Evolutionary conservation across 1,284 basidiomycete genomes (phyloP).

Genomic region (Cutaneotrichosporon sp.): DNA sequence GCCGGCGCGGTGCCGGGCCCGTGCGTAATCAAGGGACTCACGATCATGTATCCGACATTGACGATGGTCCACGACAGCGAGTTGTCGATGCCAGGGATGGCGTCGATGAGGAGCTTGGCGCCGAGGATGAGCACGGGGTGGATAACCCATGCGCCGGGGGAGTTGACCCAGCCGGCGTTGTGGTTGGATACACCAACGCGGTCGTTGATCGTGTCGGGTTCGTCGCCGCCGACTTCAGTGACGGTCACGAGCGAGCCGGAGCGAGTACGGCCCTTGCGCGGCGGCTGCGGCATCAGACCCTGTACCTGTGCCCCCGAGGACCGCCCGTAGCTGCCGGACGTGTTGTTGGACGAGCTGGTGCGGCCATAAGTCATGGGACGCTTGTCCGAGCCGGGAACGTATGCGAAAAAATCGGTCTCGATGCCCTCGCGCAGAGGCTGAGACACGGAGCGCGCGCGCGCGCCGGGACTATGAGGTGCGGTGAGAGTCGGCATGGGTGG

Average conservation of each 20-base stretch:
- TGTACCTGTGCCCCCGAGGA: conserved; percentile 5
- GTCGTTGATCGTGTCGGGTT: conserved; percentile 71
- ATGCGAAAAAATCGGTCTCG: conserved; percentile 31
- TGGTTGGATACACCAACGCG: conserved; percentile 78
- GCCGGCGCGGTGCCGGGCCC: neutral
- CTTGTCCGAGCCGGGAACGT: conserved; percentile 10
- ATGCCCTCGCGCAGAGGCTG: conserved; percentile 48
- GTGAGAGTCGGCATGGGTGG: conserved; percentile 35
- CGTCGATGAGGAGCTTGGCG: conserved; percentile 91
- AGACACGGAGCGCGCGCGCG: conserved; percentile 45
- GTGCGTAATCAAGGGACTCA: conserved; percentile 57
- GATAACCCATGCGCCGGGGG: conserved; percentile 97
- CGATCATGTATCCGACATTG: conserved; percentile 86
- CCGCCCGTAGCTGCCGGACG: conserved; percentile 15
- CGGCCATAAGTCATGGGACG: conserved; percentile 18
- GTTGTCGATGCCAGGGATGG: conserved; percentile 88
- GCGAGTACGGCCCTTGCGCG: conserved; percentile 22
- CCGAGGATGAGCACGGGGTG: conserved; percentile 88
- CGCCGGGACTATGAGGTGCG: conserved; percentile 35
- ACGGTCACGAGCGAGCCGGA: conserved; percentile 68
- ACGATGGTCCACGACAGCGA: conserved; percentile 95
- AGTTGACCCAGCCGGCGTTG: conserved; percentile 98
- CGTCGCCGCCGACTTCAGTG: conserved; percentile 76
- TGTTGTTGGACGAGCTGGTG: conserved; percentile 12
- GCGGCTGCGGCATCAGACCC: neutral